Percentiles rank a stretch among this genome's conserved stretches.
Conservation (phyloP, 2,329 filamentous ascomycete species). For the Ploettnerulaceae sp. region DNA sequence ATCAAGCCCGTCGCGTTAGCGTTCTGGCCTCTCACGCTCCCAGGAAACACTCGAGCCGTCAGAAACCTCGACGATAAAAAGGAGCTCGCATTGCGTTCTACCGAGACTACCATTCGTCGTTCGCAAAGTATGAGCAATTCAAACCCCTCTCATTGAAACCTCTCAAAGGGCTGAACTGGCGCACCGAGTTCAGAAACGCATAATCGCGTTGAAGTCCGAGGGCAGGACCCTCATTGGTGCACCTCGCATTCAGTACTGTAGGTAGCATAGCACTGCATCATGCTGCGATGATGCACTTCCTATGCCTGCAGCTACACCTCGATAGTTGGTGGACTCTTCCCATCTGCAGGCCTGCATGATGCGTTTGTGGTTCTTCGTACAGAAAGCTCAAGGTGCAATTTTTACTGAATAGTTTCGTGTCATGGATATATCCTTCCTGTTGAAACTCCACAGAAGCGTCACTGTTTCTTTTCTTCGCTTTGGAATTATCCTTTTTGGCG, state of each 20-base stretch:
- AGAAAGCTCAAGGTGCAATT: neutral
- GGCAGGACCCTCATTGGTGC: neutral
- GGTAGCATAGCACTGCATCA: neutral
- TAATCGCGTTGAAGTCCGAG: neutral
- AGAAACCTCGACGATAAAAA: too few species aligned
- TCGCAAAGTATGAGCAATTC: too few species aligned
- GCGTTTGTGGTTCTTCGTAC: neutral
- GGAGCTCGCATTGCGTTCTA: too few species aligned
- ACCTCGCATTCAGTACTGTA: neutral
- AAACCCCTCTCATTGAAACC: too few species aligned
- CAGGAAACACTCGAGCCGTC: too few species aligned
- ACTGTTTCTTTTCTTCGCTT: neutral
- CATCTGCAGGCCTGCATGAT: neutral
- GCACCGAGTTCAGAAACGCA: too few species aligned
- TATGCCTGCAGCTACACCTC: neutral
- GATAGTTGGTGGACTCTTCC: neutral
- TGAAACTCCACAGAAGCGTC: neutral
- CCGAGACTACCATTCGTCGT: too few species aligned
- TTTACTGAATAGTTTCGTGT: conserved; percentile 6
- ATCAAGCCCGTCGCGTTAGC: too few species aligned
- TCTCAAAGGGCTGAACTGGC: too few species aligned
- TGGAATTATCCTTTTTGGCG: neutral
- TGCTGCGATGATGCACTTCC: neutral
- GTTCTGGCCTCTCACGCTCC: too few species aligned
- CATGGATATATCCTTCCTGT: neutral